Evolutionary conservation across 1,139 yeast genomes (phyloP).

Genomic region (Suhomyces panamericanus): DNA sequence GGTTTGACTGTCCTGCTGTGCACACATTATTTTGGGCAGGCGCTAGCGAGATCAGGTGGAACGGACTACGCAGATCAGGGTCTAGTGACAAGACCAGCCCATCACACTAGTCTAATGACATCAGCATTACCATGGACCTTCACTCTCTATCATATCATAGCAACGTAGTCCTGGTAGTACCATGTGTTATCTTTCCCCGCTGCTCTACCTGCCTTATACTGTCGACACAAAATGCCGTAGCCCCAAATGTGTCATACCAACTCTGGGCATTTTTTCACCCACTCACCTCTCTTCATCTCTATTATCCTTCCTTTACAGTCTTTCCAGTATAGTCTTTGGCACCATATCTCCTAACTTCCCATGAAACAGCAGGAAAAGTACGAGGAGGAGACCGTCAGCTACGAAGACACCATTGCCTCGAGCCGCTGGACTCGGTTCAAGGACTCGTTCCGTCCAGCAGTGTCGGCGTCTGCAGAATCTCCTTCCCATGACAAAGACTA

Average conservation of each 20-base stretch:
- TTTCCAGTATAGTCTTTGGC: no score
- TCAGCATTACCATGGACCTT: no score
- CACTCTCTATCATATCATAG: no score
- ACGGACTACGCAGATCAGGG: no score
- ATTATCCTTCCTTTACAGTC: no score
- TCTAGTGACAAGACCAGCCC: no score
- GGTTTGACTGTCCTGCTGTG: no score
- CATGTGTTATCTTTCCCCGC: not conserved
- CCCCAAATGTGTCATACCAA: not conserved
- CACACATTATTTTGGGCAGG: not conserved
- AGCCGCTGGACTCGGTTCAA: constrained; percentile 13
- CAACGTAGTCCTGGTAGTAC: no score
- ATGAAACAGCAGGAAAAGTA: not conserved
- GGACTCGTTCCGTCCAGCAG: constrained; percentile 18
- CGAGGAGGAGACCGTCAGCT: not conserved
- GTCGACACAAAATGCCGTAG: not conserved
- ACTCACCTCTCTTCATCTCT: no score
- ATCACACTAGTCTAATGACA: no score
- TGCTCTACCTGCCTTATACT: not conserved
- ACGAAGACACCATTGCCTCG: not conserved
- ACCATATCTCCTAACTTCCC: no score
- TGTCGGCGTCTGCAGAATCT: constrained; percentile 15
- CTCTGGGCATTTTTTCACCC: not conserved
- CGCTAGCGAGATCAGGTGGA: not conserved
- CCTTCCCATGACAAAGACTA: constrained; percentile 38